Evolutionary conservation across 192 early-diverging fungal species (phyloP).

Genomic region (Funneliformis mosseae): DNA sequence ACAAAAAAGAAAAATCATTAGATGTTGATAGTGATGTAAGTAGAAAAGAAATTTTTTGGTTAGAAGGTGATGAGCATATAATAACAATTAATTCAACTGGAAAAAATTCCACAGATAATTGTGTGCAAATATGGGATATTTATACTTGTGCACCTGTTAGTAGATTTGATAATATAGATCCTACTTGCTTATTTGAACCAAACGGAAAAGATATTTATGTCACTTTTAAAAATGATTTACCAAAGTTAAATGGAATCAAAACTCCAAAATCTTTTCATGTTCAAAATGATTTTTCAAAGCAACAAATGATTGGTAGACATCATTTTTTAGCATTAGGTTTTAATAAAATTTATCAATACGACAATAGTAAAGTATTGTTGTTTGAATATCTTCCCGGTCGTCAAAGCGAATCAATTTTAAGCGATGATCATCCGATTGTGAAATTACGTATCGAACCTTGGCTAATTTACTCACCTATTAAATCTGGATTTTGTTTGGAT

Average conservation of each 20-base stretch:
- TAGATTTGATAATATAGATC: neutral
- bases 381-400: neutral
- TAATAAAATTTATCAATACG: neutral
- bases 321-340: neutral
- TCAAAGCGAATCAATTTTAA: neutral
- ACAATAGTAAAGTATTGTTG: neutral
- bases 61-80: slow-evolving; percentile 17
- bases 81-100: neutral
- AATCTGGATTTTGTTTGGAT: slow-evolving; percentile 20
- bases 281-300: neutral
- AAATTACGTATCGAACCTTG: slow-evolving; percentile 15
- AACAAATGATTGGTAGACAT: slow-evolving; percentile 5
- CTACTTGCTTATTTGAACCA: neutral
- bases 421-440: slow-evolving; percentile 5
- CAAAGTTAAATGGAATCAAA: neutral
- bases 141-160: neutral
- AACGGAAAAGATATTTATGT: neutral
- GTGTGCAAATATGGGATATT: slow-evolving; percentile 9
- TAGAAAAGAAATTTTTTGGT: neutral
- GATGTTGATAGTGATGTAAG: neutral
- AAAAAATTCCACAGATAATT: neutral
- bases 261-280: neutral
- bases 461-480: slow-evolving; percentile 15
- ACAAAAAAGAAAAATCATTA: neutral
- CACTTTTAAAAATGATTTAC: neutral